Percentiles rank a stretch among this genome's conserved stretches.
phyloP scores from a whole-genome alignment of 208 protist species.

The Crithidia expoeki region DNA sequence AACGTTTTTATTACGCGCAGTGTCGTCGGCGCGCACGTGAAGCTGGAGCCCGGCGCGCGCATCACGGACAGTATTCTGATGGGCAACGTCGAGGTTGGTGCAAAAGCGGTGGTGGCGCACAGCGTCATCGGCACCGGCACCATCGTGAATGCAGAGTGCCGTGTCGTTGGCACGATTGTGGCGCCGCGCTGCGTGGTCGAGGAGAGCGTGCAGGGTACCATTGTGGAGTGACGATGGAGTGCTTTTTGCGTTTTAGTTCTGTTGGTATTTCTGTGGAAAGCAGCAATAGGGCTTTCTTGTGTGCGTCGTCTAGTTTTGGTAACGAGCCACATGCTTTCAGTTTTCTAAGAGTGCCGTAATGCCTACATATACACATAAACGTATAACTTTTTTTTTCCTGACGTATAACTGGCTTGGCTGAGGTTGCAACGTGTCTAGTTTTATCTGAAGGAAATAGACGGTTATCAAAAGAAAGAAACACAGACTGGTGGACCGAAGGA shows the following conservation, averaged over 20 bases:
- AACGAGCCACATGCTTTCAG: too few species aligned
- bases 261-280: too few species aligned
- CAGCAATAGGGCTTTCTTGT: too few species aligned
- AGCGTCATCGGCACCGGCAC: conserved; percentile 68
- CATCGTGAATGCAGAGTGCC: conserved; percentile 45
- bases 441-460: too few species aligned
- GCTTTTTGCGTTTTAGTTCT: neutral
- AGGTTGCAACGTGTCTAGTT: too few species aligned
- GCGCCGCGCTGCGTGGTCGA: conserved; percentile 65
- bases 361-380: too few species aligned
- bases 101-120: conserved; percentile 47
- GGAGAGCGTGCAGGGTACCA: conserved; percentile 47
- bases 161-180: conserved; percentile 55
- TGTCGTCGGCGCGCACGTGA: conserved; percentile 79
- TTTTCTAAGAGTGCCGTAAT: too few species aligned
- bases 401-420: too few species aligned
- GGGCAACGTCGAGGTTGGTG: conserved; percentile 72
- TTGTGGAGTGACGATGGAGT: conserved; percentile 30
- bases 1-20: conserved; percentile 73
- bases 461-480: too few species aligned
- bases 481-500: too few species aligned
- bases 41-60: conserved; percentile 52
- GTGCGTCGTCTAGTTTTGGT: too few species aligned
- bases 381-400: too few species aligned
- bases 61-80: conserved; percentile 80